Percentiles rank a stretch among this genome's conserved stretches.
phyloP scores from a whole-genome alignment of 1,284 basidiomycete species.

The Malassezia yamatoensis region DNA sequence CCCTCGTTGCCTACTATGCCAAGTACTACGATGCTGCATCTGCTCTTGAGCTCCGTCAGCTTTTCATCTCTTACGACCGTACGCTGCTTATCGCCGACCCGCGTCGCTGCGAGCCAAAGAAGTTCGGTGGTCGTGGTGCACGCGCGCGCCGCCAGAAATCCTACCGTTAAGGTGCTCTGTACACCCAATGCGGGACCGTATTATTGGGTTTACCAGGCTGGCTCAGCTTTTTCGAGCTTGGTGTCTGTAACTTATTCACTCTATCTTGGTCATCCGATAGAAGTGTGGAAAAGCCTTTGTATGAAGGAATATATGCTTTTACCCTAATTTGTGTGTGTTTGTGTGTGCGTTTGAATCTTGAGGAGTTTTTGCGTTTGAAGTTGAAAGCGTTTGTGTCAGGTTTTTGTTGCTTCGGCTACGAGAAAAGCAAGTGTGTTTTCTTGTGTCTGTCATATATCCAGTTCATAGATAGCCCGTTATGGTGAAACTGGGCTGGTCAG shows the following conservation, averaged over 20 bases:
- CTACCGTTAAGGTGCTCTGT: slow-evolving; percentile 53
- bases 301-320: slow-evolving; percentile 19
- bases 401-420: too few species aligned
- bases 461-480: too few species aligned
- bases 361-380: too few species aligned
- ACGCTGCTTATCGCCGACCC: slow-evolving; percentile 94
- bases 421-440: too few species aligned
- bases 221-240: neutral
- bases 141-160: slow-evolving; percentile 49
- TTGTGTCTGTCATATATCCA: too few species aligned
- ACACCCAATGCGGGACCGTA: neutral
- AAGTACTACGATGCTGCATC: slow-evolving; percentile 98
- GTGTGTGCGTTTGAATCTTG: neutral
- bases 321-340: slow-evolving; percentile 11
- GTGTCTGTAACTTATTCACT: slow-evolving; percentile 4
- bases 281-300: slow-evolving; percentile 13
- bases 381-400: too few species aligned
- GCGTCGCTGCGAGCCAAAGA: slow-evolving; percentile 97
- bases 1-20: slow-evolving; percentile 89
- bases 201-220: too few species aligned
- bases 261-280: neutral
- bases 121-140: slow-evolving; percentile 52
- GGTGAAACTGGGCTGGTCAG: too few species aligned
- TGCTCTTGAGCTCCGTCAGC: slow-evolving; percentile 53
- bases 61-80: slow-evolving; percentile 53